Evolutionary conservation across 2,329 filamentous ascomycete genomes (phyloP).

Genomic region (Passalora sequoiae): DNA sequence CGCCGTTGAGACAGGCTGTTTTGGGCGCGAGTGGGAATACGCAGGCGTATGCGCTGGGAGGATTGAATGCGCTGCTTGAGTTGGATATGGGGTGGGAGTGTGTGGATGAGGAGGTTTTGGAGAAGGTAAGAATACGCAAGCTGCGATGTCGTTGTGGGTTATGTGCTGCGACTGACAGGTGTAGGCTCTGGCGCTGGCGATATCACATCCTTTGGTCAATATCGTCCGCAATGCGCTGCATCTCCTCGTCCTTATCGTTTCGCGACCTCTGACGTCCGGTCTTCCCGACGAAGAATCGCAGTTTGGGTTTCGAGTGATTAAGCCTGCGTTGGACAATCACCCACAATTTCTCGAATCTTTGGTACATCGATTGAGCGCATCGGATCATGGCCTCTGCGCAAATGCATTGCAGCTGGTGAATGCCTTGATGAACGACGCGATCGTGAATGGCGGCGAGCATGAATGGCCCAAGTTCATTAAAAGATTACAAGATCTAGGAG

Average conservation of each 20-base stretch:
- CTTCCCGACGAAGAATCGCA: slow-evolving; percentile 53
- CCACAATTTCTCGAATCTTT: slow-evolving; percentile 93
- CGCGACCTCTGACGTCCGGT: slow-evolving; percentile 57
- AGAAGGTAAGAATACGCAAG: slow-evolving; percentile 47
- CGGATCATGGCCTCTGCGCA: slow-evolving; percentile 90
- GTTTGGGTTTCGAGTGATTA: slow-evolving; percentile 85
- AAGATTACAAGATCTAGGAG: slow-evolving; percentile 80
- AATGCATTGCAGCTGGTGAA: slow-evolving; percentile 96
- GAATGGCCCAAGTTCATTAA: slow-evolving; percentile 98
- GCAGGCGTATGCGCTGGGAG: slow-evolving; percentile 88
- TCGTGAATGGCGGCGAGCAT: slow-evolving; percentile 68
- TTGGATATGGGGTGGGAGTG: slow-evolving; percentile 98
- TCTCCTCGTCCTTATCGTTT: slow-evolving; percentile 87
- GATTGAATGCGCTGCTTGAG: slow-evolving; percentile 79
- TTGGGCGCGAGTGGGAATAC: slow-evolving; percentile 87
- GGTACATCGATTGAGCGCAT: slow-evolving; percentile 83
- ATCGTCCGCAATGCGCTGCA: slow-evolving; percentile 96
- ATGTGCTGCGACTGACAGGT: slow-evolving; percentile 2
- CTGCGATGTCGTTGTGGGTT: no score
- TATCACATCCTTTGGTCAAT: slow-evolving; percentile 93
- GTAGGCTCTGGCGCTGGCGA: slow-evolving; percentile 82
- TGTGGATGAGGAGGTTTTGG: slow-evolving; percentile 67
- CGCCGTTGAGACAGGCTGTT: slow-evolving; percentile 74
- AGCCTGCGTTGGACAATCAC: slow-evolving; percentile 84
- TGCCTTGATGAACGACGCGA: slow-evolving; percentile 84